These are phyloP conservation scores for Oxyria digyna DNA, from an alignment of 148 eudicot species.

Conservation along the genomic window DNA sequence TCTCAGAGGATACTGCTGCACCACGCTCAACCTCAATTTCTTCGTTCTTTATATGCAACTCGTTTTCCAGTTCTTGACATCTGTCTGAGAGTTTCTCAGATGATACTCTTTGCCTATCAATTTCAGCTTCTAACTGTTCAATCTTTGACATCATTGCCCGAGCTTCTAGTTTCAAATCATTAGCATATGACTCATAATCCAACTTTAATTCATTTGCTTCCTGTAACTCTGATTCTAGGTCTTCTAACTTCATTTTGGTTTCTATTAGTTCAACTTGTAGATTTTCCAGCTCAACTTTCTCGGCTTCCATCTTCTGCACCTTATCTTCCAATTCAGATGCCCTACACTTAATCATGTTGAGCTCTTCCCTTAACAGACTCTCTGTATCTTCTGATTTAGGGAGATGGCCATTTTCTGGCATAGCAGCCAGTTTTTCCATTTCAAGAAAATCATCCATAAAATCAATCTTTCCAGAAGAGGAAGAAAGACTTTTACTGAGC, in stretches of 20 bases:
- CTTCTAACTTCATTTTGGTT: constrained; percentile 32
- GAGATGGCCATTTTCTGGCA: constrained; percentile 30
- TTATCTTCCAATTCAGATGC: constrained; percentile 28
- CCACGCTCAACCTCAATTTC: constrained; percentile 31
- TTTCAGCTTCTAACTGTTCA: constrained; percentile 27
- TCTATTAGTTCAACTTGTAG: constrained; percentile 25
- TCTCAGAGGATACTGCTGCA: constrained; percentile 20
- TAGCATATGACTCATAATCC: constrained; percentile 25
- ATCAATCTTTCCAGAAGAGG: constrained; percentile 38
- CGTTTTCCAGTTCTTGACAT: constrained; percentile 42
- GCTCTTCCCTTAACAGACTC: constrained; percentile 20
- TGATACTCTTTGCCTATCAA: constrained; percentile 36
- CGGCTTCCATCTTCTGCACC: constrained; percentile 30
- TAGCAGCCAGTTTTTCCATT: constrained; percentile 75
- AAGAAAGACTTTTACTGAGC: constrained; percentile 18
- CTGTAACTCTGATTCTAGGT: constrained; percentile 38
- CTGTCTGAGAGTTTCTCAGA: constrained; percentile 27
- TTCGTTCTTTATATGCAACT: constrained; percentile 26
- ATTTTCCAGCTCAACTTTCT: constrained; percentile 29
- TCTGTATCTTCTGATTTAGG: constrained; percentile 15
- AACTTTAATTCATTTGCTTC: constrained; percentile 36
- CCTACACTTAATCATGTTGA: constrained; percentile 16
- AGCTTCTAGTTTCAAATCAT: constrained; percentile 34
- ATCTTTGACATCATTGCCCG: constrained; percentile 36
- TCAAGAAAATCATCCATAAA: constrained; percentile 95